Evolutionary conservation across 2,329 filamentous ascomycete species (phyloP), one percentile per base, ranked within the genome.

Genomic region (Aspergillus oerlinghausenensis): DNA sequence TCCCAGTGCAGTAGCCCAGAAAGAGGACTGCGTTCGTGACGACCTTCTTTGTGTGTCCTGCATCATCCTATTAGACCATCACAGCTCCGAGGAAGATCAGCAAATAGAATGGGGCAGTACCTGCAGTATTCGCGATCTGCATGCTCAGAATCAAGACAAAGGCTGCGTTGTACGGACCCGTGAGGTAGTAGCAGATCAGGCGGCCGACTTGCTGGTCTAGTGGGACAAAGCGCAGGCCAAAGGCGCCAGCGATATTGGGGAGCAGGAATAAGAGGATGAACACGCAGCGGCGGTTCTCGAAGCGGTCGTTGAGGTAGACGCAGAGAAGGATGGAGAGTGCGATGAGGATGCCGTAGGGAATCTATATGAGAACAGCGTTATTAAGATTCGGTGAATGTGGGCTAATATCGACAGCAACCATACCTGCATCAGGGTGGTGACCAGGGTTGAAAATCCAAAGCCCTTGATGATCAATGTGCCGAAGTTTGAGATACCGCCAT

Each of bases 11-110:
- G 55, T 82, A 82, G 0, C 82, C 83, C 9, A 86, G 74, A 71
- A 84, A 86, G 2, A 85, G 75, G 55, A 84, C 79, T 1, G 81
- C 83, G 23, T 84, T 85, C n/a, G 83, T 84, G 26, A 86, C 80
- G 49, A 86, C 83, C 65, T 87, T 85, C 66, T 86, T 86, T 1
- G 83, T 84, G 59, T 85, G 82, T 0, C 83, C 83, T 57, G 64
- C 11, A 49, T 72, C 72, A 52, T 69, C 71, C 17, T 4, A 9
- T 40, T 4, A 47, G 38, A 14, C 9, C 10, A 6, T 23, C 29
- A 3, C 32, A 8, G 28, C 2, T 8, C 6, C 7, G 2, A 0
- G 49, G 45, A 17, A n/a, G 2, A 29, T 10, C 0, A 2, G 5
- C 17, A 5, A 1, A 2, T 5, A 28, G 14, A 4, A 45, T n/a